Evolutionary conservation across 2,329 filamentous ascomycete species (phyloP), one percentile per base, ranked within the genome.

Genomic region (Nemania serpens): DNA sequence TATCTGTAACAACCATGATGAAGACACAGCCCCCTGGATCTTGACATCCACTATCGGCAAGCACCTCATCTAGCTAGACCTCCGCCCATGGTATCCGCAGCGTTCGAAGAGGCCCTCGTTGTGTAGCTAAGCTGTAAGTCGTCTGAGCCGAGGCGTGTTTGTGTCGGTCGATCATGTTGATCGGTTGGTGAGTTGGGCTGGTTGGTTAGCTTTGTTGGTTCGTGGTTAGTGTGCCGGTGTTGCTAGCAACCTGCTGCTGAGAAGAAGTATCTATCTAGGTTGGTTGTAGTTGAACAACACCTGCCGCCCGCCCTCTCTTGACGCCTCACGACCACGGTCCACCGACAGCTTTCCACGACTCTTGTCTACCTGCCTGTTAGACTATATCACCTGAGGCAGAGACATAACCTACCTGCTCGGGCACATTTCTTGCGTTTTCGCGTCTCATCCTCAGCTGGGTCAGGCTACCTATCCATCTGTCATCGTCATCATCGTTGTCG

Each of bases 41-140:
- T 45, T 47, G 34, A 53, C 46, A 9, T 29, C 29, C 36, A 55
- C 12, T 47, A 45, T 36, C 50, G 25, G 33, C 52, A 55, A 41
- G 20, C 49, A 33, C 33, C 39, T 42, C 15, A 47, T 41, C 42
- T 6, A 15, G 33, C 52, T 52, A 47, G 22, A 46, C 17, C 34
- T 47, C 39, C 13, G 39, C 34, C 36, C 12, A 47, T 39, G 33
- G 47, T 47, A 20, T 45, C 39, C 17, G 22, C 37, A 22, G 34
- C n/a, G 25, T 33, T 34, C 17, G 36, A 18, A 25, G 18, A n/a
- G 1, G 42, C 45, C 18, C 15, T 45, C 49, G 7, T 37, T 33
- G 46, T 52, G 39, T 49, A 55, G 29, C 29, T 46, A n/a, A 33
- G 20, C 22, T 33, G 29, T 48, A 36, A 36, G 46, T 36, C 46